These are phyloP conservation scores for Tylopilus orsonianus DNA, from an alignment of 1,284 basidiomycete species.

Conservation along the genomic window DNA sequence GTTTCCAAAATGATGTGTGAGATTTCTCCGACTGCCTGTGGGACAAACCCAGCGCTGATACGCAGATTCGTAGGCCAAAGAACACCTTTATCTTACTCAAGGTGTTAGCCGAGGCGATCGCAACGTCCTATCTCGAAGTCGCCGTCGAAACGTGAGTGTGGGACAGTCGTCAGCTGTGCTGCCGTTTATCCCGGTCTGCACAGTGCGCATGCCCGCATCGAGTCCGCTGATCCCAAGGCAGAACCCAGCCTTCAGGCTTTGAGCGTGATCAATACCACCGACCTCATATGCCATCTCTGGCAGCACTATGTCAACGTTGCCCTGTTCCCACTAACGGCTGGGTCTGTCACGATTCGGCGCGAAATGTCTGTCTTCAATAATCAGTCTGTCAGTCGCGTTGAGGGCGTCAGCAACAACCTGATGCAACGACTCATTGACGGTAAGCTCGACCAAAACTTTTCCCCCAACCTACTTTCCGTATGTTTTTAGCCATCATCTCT, in stretches of 20 bases:
- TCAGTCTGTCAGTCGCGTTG: constrained; percentile 84
- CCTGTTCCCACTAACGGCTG: constrained; percentile 83
- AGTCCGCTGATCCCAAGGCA: constrained; percentile 69
- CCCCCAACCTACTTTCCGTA: neutral
- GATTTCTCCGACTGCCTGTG: constrained; percentile 31
- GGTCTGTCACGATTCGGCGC: constrained; percentile 83
- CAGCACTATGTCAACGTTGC: constrained; percentile 95
- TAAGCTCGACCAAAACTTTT: constrained; percentile 36
- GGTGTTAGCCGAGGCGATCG: constrained; percentile 87
- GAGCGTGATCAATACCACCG: constrained; percentile 70
- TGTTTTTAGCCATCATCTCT: constrained; percentile 54
- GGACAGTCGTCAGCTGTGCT: neutral
- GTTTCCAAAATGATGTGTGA: constrained; percentile 78
- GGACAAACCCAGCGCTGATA: constrained; percentile 2
- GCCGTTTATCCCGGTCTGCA: constrained; percentile 11
- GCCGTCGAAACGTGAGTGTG: constrained; percentile 83
- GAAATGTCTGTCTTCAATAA: constrained; percentile 96
- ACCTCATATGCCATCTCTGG: constrained; percentile 94
- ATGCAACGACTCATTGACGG: constrained; percentile 86
- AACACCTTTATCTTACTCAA: constrained; percentile 85
- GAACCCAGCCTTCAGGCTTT: constrained; percentile 83
- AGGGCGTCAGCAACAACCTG: constrained; percentile 82
- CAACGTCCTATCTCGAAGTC: constrained; percentile 85
- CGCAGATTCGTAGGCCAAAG: constrained; percentile 66
- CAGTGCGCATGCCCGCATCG: constrained; percentile 73